Conservation (phyloP, 1,139 yeast species). For the Pichia sorboxylosa region DNA sequence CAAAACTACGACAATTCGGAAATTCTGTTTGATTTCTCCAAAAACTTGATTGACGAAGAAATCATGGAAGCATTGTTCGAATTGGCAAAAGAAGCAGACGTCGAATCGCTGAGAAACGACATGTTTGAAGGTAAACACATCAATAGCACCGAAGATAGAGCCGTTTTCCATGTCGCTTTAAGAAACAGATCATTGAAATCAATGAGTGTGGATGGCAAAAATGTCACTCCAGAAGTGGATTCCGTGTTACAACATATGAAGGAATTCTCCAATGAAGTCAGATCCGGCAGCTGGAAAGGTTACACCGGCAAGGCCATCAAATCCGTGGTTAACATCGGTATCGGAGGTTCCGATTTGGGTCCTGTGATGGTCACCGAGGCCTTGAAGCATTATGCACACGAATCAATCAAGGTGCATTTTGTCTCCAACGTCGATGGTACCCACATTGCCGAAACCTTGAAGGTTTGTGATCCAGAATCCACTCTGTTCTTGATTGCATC, state of each 20-base stretch:
- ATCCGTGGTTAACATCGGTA: constrained; percentile 93
- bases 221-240: constrained; percentile 85
- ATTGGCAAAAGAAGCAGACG: constrained; percentile 84
- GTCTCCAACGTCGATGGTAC: constrained; percentile 98
- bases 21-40: constrained; percentile 88
- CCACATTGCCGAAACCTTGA: constrained; percentile 84
- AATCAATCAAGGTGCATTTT: constrained; percentile 72
- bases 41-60: constrained; percentile 83
- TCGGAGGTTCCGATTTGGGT: constrained; percentile 97
- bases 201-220: constrained; percentile 80
- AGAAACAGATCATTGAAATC: constrained; percentile 79
- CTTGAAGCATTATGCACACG: constrained; percentile 74
- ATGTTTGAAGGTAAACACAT: constrained; percentile 90
- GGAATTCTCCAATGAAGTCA: constrained; percentile 79
- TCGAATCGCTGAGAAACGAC: constrained; percentile 76
- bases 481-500: constrained; percentile 92
- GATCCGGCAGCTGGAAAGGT: constrained; percentile 94
- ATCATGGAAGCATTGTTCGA: constrained; percentile 53
- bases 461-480: constrained; percentile 71
- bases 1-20: constrained; percentile 75
- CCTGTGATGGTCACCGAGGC: constrained; percentile 99
- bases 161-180: constrained; percentile 91
- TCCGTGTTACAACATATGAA: constrained; percentile 88
- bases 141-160: constrained; percentile 91
- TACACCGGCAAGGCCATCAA: constrained; percentile 90